Conservation (phyloP, 208 protist genomes). For the Trypanosoma platydactyli region DNA sequence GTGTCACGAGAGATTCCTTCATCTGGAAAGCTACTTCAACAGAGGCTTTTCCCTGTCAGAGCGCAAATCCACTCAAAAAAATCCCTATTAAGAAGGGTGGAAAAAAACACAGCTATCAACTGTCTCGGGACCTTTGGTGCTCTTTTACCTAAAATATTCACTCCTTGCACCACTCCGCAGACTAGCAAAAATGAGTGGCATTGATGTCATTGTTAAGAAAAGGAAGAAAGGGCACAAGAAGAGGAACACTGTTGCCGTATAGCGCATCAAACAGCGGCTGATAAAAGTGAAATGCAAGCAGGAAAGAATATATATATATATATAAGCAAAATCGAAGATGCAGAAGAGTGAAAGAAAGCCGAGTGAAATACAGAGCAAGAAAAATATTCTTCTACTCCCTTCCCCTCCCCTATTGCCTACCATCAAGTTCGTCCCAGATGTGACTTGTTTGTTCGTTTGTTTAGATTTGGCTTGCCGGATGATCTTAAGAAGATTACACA, state of each 20-base stretch:
- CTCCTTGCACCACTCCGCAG: neutral
- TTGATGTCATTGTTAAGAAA: neutral
- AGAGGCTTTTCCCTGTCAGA: conserved; percentile 40
- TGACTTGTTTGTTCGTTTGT: conserved; percentile 8
- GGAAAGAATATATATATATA: neutral
- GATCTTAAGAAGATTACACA: too few species aligned
- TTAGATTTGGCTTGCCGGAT: too few species aligned
- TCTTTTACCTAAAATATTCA: neutral
- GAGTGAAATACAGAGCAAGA: neutral
- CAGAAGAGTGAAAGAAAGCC: neutral
- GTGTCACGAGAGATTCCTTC: conserved; percentile 68
- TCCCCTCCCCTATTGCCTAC: neutral
- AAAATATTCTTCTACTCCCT: neutral
- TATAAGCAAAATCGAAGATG: conserved; percentile 1
- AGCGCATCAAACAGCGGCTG: neutral
- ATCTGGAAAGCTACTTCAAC: conserved; percentile 26
- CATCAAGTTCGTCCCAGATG: neutral
- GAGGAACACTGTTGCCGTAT: neutral
- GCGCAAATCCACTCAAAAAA: neutral
- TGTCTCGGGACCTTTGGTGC: neutral
- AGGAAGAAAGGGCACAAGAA: neutral
- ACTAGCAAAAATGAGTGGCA: neutral
- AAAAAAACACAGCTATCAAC: too few species aligned
- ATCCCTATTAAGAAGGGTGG: too few species aligned
- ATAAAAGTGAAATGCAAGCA: neutral